Evolutionary conservation across 208 protist genomes (phyloP).

Genomic region (Trypanosoma grayi): DNA sequence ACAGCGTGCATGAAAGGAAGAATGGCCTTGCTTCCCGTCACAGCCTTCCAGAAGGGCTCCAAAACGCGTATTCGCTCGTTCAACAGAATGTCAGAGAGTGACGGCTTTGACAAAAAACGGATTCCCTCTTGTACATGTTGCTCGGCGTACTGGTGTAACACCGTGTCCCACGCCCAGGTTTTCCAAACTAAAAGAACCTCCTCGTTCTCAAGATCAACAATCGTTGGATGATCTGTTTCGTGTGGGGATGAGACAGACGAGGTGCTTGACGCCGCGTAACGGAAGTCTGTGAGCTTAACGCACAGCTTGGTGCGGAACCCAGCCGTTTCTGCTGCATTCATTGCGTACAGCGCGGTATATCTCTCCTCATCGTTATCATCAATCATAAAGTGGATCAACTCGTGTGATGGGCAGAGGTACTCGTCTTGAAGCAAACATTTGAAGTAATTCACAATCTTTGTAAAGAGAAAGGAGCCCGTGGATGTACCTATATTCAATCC

Average conservation of each 20-base stretch:
- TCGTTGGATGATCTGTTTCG: constrained; percentile 34
- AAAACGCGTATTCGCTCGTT: constrained; percentile 70
- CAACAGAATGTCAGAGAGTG: constrained; percentile 72
- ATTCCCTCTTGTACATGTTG: constrained; percentile 12
- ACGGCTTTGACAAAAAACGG: constrained; percentile 18
- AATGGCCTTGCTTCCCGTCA: constrained; percentile 77
- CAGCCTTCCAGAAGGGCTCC: constrained; percentile 79
- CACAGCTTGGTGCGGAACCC: constrained; percentile 72
- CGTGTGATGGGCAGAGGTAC: constrained; percentile 41
- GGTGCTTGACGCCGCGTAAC: constrained; percentile 18
- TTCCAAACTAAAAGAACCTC: constrained; percentile 83
- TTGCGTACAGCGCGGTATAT: constrained; percentile 76
- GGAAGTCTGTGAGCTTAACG: constrained; percentile 53
- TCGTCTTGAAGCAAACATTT: constrained; percentile 38
- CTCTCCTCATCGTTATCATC: constrained; percentile 82
- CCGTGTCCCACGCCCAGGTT: constrained; percentile 85
- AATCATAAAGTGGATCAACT: constrained; percentile 82
- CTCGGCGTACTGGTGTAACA: constrained; percentile 55
- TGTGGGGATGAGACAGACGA: constrained; percentile 21
- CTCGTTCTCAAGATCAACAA: constrained; percentile 67
- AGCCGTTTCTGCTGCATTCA: constrained; percentile 51
- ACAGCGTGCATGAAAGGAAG: constrained; percentile 71
- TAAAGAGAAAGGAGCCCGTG: constrained; percentile 61
- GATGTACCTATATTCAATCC: constrained; percentile 52
- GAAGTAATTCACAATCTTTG: constrained; percentile 60